These are phyloP conservation scores for Botrytis fabae DNA, from an alignment of 2,329 filamentous ascomycete genomes.

Conservation along the genomic window DNA sequence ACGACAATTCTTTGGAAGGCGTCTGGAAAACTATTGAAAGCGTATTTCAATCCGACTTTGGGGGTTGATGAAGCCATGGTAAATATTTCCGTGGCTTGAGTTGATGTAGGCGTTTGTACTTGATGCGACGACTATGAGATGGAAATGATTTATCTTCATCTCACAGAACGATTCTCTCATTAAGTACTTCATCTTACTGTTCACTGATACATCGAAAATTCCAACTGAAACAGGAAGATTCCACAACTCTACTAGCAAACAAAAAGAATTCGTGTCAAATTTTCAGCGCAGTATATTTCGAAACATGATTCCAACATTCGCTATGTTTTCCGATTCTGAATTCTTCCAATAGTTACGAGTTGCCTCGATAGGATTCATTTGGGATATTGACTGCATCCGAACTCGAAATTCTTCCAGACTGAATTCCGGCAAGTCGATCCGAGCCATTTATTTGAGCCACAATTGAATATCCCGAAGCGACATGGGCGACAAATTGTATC, in stretches of 20 bases:
- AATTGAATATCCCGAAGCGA: too few species aligned
- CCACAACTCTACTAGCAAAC: background rate
- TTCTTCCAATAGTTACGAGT: background rate
- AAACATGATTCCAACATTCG: background rate
- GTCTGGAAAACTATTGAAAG: background rate
- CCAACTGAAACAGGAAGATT: background rate
- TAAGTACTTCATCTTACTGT: background rate
- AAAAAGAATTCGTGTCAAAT: background rate
- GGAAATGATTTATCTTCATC: background rate
- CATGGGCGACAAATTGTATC: too few species aligned
- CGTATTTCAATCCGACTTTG: background rate
- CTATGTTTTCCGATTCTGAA: background rate
- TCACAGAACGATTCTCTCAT: background rate
- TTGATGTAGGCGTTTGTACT: background rate
- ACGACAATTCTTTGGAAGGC: slow-evolving; percentile 1
- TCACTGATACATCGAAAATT: background rate
- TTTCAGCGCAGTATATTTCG: background rate
- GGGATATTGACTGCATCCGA: too few species aligned
- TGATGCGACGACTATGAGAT: background rate
- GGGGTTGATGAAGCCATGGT: background rate
- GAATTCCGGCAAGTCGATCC: too few species aligned
- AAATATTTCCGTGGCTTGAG: background rate
- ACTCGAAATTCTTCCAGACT: too few species aligned
- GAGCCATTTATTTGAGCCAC: too few species aligned
- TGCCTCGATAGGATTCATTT: background rate